phyloP scores from a whole-genome alignment of 2,329 filamentous ascomycete species.

The Sordariomycetes sp. region DNA sequence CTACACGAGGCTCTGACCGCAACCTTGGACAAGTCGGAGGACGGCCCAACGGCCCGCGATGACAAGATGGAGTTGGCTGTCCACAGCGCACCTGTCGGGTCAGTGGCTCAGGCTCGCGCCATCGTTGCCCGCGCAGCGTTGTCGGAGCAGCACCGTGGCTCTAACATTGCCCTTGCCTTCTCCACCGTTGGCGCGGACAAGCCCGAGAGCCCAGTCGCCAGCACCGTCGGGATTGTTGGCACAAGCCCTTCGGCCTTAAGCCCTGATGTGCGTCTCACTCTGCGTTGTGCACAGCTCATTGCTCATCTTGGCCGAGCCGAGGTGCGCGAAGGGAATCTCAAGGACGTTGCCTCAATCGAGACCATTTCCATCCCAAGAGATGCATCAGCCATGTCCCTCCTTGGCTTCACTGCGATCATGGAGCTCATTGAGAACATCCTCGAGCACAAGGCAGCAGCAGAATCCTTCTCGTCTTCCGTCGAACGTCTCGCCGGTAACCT shows the following conservation, averaged over 20 bases:
- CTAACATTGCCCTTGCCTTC: slow-evolving; percentile 47
- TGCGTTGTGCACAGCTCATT: slow-evolving; percentile 52
- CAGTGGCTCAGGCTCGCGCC: slow-evolving; percentile 55
- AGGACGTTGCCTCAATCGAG: slow-evolving; percentile 38
- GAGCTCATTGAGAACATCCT: slow-evolving; percentile 47
- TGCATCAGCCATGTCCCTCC: slow-evolving; percentile 38
- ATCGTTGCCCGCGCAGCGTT: slow-evolving; percentile 51
- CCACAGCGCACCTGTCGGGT: slow-evolving; percentile 67
- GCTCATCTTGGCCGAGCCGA: slow-evolving; percentile 44
- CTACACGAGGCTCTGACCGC: slow-evolving; percentile 61
- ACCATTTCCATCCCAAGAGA: slow-evolving; percentile 34
- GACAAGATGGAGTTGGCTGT: slow-evolving; percentile 54
- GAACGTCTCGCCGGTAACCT: slow-evolving; percentile 49
- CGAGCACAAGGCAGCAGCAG: slow-evolving; percentile 34
- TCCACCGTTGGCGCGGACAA: slow-evolving; percentile 32
- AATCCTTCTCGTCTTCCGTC: slow-evolving; percentile 36
- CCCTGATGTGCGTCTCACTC: slow-evolving; percentile 44
- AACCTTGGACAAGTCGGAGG: slow-evolving; percentile 46
- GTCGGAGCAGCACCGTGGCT: slow-evolving; percentile 40
- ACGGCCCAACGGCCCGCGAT: slow-evolving; percentile 5
- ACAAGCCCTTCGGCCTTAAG: slow-evolving; percentile 29
- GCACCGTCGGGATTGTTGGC: slow-evolving; percentile 33
- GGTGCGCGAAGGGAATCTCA: slow-evolving; percentile 22
- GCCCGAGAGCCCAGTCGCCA: slow-evolving; percentile 12
- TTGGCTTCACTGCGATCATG: slow-evolving; percentile 51